A percentile compares a stretch with the other conserved stretches of the same genome.
phyloP scores from a whole-genome alignment of 495 filamentous ascomycete species.

The Cercophora newfieldiana region DNA sequence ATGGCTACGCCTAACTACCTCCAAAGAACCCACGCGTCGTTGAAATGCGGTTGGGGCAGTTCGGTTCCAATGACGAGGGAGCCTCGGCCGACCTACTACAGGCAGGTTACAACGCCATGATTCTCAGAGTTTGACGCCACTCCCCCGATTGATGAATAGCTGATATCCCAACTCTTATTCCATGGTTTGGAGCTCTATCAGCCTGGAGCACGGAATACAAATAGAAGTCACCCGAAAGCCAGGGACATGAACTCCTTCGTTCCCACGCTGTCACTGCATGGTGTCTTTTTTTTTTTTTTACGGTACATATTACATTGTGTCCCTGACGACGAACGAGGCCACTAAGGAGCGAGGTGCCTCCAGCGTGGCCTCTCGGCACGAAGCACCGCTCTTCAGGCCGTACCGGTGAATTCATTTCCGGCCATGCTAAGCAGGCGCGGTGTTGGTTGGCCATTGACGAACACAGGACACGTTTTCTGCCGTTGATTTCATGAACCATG shows the following conservation, averaged over 20 bases:
- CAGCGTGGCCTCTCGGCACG: background rate
- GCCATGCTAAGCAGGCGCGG: background rate
- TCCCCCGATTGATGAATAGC: conserved; percentile 5
- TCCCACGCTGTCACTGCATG: background rate
- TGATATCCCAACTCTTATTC: background rate
- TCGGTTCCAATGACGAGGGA: background rate
- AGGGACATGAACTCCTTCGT: background rate
- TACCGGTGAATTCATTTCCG: background rate
- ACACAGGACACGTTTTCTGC: background rate
- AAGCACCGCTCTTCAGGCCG: background rate
- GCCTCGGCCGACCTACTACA: background rate
- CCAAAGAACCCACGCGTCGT: background rate
- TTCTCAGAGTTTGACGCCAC: conserved; percentile 7
- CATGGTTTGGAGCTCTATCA: background rate
- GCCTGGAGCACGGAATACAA: background rate
- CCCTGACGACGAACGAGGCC: background rate
- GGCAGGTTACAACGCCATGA: conserved; percentile 1
- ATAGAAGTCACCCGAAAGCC: background rate
- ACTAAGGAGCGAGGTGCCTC: background rate
- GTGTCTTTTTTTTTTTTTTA: background rate
- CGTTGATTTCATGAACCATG: background rate
- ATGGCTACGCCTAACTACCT: background rate
- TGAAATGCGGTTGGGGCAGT: background rate
- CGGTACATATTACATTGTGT: too few relatives aligned
- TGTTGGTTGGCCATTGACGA: background rate